These are phyloP conservation scores for Tuber borchii DNA, from an alignment of 495 filamentous ascomycete genomes.

Conservation along the genomic window DNA sequence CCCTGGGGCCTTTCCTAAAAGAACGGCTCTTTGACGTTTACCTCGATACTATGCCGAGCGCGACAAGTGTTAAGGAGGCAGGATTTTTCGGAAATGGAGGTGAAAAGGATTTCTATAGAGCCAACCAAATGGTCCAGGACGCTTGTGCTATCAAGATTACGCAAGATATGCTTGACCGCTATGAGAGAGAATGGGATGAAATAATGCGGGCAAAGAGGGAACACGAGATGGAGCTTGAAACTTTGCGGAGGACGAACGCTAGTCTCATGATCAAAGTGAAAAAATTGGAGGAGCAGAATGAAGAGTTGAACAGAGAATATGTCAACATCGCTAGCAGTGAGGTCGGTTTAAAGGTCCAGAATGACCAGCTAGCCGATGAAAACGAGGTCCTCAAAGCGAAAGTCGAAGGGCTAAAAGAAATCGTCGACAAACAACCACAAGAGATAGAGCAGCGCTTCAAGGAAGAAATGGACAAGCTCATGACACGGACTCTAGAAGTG, in stretches of 20 bases:
- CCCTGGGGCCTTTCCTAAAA: conserved; percentile 80
- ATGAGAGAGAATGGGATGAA: conserved; percentile 88
- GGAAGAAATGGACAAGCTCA: conserved; percentile 82
- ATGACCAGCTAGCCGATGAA: conserved; percentile 77
- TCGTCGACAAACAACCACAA: conserved; percentile 80
- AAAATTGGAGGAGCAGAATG: conserved; percentile 74
- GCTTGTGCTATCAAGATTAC: conserved; percentile 85
- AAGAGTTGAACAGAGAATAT: conserved; percentile 88
- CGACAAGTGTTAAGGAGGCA: conserved; percentile 81
- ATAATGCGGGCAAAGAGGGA: conserved; percentile 69
- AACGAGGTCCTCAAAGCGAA: conserved; percentile 80
- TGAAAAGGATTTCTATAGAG: conserved; percentile 92
- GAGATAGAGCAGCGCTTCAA: conserved; percentile 79
- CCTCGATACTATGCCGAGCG: conserved; percentile 83
- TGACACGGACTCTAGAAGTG: conserved; percentile 86
- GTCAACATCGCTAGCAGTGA: conserved; percentile 84
- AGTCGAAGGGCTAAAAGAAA: conserved; percentile 69
- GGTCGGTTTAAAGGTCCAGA: conserved; percentile 85
- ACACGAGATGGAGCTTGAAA: conserved; percentile 74
- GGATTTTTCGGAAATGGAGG: conserved; percentile 94
- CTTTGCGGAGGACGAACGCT: conserved; percentile 57
- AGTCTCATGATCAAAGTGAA: conserved; percentile 65
- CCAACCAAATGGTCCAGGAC: conserved; percentile 87
- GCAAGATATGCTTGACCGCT: conserved; percentile 66
- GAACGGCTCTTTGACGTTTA: conserved; percentile 94